Percentiles rank a stretch among this genome's conserved stretches.
Conservation (phyloP, 306 rosid genomes). For the Castanea mollissima region DNA sequence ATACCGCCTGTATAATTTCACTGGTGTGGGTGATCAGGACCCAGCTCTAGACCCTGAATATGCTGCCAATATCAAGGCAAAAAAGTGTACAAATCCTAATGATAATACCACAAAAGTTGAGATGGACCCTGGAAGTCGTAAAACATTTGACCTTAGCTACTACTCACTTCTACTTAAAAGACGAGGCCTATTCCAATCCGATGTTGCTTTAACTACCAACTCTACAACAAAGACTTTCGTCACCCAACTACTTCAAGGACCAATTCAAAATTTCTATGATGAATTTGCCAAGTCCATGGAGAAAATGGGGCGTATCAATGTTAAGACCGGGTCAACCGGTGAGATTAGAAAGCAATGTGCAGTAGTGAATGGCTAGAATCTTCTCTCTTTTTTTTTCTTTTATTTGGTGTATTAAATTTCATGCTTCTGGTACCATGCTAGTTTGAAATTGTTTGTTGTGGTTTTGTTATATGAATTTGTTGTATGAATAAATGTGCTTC, state of each 20-base stretch:
- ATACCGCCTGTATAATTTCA: slow-evolving; percentile 64
- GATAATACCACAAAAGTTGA: slow-evolving; percentile 57
- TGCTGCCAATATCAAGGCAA: slow-evolving; percentile 69
- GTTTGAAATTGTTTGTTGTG: background rate
- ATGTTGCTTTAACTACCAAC: slow-evolving; percentile 61
- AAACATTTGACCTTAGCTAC: slow-evolving; percentile 79
- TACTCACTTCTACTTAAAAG: slow-evolving; percentile 56
- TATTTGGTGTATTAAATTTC: background rate
- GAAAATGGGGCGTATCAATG: slow-evolving; percentile 68
- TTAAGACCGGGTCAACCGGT: slow-evolving; percentile 76
- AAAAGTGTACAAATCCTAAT: slow-evolving; percentile 57
- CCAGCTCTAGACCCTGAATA: slow-evolving; percentile 74
- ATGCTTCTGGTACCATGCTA: background rate
- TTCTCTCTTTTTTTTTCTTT: background rate
- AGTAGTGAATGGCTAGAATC: slow-evolving; percentile 49
- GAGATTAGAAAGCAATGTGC: slow-evolving; percentile 83
- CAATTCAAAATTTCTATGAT: slow-evolving; percentile 44
- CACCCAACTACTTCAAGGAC: slow-evolving; percentile 49
- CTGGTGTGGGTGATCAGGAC: slow-evolving; percentile 77
- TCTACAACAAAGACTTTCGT: slow-evolving; percentile 43
- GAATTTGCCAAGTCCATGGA: slow-evolving; percentile 68
- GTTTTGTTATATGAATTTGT: background rate
- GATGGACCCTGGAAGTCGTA: slow-evolving; percentile 92
- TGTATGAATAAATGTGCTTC: background rate
- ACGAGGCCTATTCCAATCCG: slow-evolving; percentile 74